phyloP scores from a whole-genome alignment of 495 filamentous ascomycete species.

The Polyplosphaeria fusca region DNA sequence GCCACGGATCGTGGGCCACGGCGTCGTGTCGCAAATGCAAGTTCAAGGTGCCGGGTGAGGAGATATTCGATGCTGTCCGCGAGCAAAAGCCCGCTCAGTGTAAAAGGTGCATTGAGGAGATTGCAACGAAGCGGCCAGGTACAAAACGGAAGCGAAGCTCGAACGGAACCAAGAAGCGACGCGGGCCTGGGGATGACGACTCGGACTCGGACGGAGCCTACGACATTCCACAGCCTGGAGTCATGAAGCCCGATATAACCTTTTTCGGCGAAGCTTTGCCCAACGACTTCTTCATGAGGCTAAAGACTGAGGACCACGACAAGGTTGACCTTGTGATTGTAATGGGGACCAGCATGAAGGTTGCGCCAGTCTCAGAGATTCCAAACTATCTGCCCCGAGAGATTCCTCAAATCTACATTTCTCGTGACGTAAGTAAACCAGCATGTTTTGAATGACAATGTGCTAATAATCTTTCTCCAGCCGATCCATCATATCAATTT shows the following conservation, averaged over 20 bases:
- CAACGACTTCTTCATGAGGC: slow-evolving; percentile 73
- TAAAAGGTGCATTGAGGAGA: slow-evolving; percentile 52
- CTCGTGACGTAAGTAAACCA: slow-evolving; percentile 59
- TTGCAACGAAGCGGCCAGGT: slow-evolving; percentile 45
- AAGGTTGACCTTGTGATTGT: slow-evolving; percentile 89
- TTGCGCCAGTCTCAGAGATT: slow-evolving; percentile 90
- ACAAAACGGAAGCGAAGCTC: slow-evolving; percentile 75
- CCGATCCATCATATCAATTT: slow-evolving; percentile 87
- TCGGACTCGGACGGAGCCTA: slow-evolving; percentile 70
- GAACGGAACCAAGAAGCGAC: slow-evolving; percentile 51
- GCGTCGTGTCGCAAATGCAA: slow-evolving; percentile 85
- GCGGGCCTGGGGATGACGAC: slow-evolving; percentile 52
- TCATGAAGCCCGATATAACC: slow-evolving; percentile 99
- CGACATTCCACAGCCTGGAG: slow-evolving; percentile 67
- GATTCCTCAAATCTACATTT: slow-evolving; percentile 93
- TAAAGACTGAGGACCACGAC: slow-evolving; percentile 74
- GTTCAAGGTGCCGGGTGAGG: slow-evolving; percentile 68
- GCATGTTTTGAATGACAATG: background rate
- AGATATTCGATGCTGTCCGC: slow-evolving; percentile 74
- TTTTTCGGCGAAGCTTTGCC: slow-evolving; percentile 95
- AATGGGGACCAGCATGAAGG: slow-evolving; percentile 94
- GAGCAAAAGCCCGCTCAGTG: slow-evolving; percentile 68
- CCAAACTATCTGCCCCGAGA: slow-evolving; percentile 71
- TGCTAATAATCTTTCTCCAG: slow-evolving; percentile 37
- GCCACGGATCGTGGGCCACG: slow-evolving; percentile 91